Evolutionary conservation across 129 eudicot genomes (phyloP), one percentile per base, ranked within the genome.

Genomic region (Logfia minima): DNA sequence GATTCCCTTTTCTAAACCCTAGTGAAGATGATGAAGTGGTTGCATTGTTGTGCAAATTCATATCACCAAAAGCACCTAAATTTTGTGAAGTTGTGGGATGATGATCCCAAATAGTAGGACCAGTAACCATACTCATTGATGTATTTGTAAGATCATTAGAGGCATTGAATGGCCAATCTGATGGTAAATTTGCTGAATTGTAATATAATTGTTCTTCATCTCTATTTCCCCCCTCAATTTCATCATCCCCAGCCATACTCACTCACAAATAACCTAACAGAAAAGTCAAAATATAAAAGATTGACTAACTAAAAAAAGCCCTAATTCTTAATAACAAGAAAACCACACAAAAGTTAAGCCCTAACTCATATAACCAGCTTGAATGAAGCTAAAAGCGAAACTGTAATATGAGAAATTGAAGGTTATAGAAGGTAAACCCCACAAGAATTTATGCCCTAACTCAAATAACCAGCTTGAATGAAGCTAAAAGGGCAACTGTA

Each of bases 101-200:
- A 6, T 85, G 89, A 72, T 90, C 96, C 94, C 90, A 88, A 72
- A 88, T 51, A 34, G 79, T 39, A 78, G 86, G 24, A 88, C 79
- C 90, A 79, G 83, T 55, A 73, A 84, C 79, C 90, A 84, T 62
- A 43, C 87, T 91, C 80, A 81, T 84, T 6, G 96, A 85, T 66
- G 92, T 72, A 74, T 84, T 83, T 60, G 83, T 6, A 3, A 85
- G 75, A 41, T 74, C 84, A 84, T 76, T 88, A 31, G 21, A 28
- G 18, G 70, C 24, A 66, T 29, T 66, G 41, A 28, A 66, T 28
- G 37, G 75, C 66, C 97, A 94, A 18, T 91, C 88, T 32, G 70
- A 66, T 58, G 89, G 34, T 58, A 93, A 75, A 82, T 79, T 72
- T 23, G 93, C 48, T 32, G 89, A 35, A 71, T 23, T 71, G 22